Base-by-base conservation (phyloP, 148 eudicot species). In the Rhododendron williamsianum region DNA sequence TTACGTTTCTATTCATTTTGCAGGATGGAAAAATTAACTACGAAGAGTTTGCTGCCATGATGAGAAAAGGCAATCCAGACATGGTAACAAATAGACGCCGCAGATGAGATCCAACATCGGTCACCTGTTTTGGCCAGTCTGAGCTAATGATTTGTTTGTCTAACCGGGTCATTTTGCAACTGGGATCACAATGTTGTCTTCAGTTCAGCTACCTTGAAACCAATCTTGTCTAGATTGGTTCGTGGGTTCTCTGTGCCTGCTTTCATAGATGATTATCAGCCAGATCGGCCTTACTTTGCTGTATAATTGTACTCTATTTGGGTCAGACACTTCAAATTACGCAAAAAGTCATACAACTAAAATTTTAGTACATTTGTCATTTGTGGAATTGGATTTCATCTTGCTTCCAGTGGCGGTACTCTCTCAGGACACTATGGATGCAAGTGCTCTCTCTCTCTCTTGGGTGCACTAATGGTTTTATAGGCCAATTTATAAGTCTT, bases 11-110 rank as follows among this genome's bases (percentile, higher is more conserved):
- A 43, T 13, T 60, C 25, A 30, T 73, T 67, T 74, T 88, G 91
- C 92, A 96, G 99, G 99, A 96, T 87, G 99, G 99, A 83, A 93
- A 89, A 88, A 95, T 96, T 49, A 95, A 96, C 80, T 96, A 96
- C 60, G 98, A 95, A 23, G 99, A 96, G 89, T 96, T 96, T 89
- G 97, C 84, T n/a, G 95, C 97, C 21, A 96, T 95, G 99, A 96
- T 96, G 99, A 93, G 92, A 88, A 94, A 96, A 89, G 99, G 99
- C 85, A 91, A 87, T 89, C 97, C 99, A 56, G 98, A 95, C 60
- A 48, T 95, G 85, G 91, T 84, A 45, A 80, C 87, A 25, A 88
- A 87, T 65, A 95, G 97, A 87, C 93, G 97, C 19, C 91, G 93
- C 80, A 92, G 95, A 91, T 96, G 80, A 83, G 49, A 76, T 41